phyloP scores from a whole-genome alignment of 2,329 filamentous ascomycete genomes.

The Ceratocystis eucalypticola region DNA sequence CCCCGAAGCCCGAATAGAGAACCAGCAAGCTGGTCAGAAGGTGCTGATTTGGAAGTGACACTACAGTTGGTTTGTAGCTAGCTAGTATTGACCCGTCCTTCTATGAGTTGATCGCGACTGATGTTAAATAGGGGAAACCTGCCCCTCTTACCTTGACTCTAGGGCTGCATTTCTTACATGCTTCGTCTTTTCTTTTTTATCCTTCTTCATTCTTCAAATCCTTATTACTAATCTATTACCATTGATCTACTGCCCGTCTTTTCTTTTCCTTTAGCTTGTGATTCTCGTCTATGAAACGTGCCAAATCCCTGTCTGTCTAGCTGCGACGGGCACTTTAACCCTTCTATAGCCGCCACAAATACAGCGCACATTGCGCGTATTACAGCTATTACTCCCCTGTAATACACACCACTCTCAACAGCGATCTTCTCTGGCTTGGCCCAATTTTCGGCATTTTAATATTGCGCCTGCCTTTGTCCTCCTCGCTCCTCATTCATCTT shows the following conservation, averaged over 20 bases:
- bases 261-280: not conserved
- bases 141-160: not conserved
- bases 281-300: not conserved
- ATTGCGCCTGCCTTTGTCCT: not conserved
- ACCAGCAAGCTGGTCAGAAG: not conserved
- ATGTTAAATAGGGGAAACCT: not conserved
- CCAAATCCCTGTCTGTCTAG: not conserved
- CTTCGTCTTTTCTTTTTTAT: not conserved
- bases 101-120: not conserved
- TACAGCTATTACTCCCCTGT: not conserved
- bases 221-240: not conserved
- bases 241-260: not conserved
- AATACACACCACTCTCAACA: not conserved
- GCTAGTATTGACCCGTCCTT: not conserved
- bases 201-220: not conserved
- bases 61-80: not conserved
- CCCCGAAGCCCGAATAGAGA: not conserved
- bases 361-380: not conserved
- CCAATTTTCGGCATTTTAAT: not conserved
- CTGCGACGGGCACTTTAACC: not conserved
- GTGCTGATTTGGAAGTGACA: not conserved
- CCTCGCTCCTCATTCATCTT: not conserved
- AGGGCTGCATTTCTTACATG: not conserved
- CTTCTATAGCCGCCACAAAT: not conserved
- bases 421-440: not conserved